A percentile compares a stretch with the other conserved stretches of the same genome.
phyloP scores from a whole-genome alignment of 257 asterid genomes.

The Nicotiana benthamiana region DNA sequence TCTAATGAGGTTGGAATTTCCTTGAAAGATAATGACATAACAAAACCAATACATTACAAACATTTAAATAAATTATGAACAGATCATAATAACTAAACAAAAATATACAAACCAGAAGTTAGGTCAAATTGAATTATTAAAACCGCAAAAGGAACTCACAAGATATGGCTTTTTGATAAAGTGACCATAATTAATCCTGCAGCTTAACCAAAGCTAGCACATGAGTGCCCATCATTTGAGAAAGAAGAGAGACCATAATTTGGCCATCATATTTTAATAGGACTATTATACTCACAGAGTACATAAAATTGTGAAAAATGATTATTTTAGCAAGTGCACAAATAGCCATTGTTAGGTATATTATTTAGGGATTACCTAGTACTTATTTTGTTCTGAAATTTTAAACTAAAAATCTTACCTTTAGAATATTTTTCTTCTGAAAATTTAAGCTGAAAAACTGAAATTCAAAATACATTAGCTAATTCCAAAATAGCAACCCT shows the following conservation, averaged over 20 bases:
- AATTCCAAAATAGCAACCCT: too few species aligned
- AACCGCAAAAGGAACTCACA: neutral
- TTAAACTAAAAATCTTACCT: too few species aligned
- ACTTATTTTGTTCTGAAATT: too few species aligned
- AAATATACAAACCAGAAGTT: neutral
- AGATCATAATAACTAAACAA: neutral
- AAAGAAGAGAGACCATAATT: too few species aligned
- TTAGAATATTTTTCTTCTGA: too few species aligned
- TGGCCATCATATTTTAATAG: too few species aligned
- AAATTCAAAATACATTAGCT: too few species aligned
- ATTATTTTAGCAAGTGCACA: too few species aligned
- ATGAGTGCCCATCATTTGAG: neutral
- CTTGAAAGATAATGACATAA: neutral
- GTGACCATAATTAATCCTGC: neutral
- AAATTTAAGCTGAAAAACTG: too few species aligned
- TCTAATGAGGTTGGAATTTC: neutral
- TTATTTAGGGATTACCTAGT: too few species aligned
- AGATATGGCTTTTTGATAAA: neutral
- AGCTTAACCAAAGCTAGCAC: neutral
- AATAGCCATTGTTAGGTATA: too few species aligned
- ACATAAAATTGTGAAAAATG: neutral
- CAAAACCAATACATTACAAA: neutral
- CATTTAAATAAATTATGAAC: neutral
- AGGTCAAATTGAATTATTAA: neutral
- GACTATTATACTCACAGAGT: neutral